These are phyloP conservation scores for Fusarium kyushuense DNA, from an alignment of 2,329 filamentous ascomycete species.

Conservation along the genomic window DNA sequence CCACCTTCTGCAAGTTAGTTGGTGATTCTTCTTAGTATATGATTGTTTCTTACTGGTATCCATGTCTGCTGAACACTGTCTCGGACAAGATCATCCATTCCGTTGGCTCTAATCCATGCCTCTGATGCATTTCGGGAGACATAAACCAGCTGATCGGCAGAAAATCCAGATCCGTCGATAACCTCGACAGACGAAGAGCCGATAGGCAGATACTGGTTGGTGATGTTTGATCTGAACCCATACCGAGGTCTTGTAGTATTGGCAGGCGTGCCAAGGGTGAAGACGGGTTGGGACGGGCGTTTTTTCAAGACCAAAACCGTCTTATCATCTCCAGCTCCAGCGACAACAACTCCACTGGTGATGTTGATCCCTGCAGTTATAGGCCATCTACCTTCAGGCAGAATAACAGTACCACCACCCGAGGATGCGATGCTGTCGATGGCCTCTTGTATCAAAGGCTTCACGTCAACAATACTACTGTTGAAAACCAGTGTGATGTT, in stretches of 20 bases:
- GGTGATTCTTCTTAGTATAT: rapidly evolving
- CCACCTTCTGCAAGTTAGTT: constrained; percentile 3
- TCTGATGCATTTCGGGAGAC: constrained; percentile 24
- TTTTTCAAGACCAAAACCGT: constrained; percentile 15
- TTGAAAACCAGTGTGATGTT: constrained; percentile 4
- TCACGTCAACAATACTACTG: constrained; percentile 16
- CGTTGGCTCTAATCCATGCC: constrained; percentile 33
- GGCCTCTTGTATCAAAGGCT: constrained; percentile 23
- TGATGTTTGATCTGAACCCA: constrained; percentile 28
- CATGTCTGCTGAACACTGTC: constrained; percentile 31
- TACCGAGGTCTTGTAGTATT: neutral
- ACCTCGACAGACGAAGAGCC: constrained; percentile 23
- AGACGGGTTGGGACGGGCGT: constrained; percentile 11
- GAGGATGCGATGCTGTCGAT: constrained; percentile 17
- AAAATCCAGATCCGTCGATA: neutral
- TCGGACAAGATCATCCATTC: constrained; percentile 32
- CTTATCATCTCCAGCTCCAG: neutral
- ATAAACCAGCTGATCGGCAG: constrained; percentile 26
- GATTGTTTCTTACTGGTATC: constrained; percentile 20
- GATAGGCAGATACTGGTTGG: constrained; percentile 34
- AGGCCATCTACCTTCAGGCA: constrained; percentile 22
- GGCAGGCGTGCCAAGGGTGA: constrained; percentile 25
- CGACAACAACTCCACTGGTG: constrained; percentile 9
- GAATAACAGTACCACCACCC: constrained; percentile 32
- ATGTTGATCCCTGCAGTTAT: constrained; percentile 28